phyloP scores from a whole-genome alignment of 257 asterid genomes.

The Nicotiana undulata region DNA sequence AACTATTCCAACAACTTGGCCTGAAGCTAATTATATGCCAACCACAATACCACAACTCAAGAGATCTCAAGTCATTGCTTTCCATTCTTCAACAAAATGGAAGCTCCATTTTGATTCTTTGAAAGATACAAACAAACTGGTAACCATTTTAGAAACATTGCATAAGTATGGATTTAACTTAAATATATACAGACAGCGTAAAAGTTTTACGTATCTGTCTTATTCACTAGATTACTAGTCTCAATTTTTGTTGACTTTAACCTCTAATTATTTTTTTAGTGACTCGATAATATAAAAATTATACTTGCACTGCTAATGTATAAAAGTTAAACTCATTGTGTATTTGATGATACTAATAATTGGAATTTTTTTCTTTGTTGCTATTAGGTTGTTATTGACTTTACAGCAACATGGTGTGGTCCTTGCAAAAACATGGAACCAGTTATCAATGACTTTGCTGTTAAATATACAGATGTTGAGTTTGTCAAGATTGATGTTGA shows the following conservation, averaged over 20 bases:
- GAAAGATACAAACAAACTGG: constrained; percentile 31
- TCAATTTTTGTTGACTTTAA: neutral
- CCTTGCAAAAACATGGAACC: constrained; percentile 39
- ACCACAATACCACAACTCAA: constrained; percentile 7
- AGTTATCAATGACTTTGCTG: constrained; percentile 15
- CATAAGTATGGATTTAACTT: no score
- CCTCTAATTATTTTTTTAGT: neutral
- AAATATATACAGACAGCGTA: no score
- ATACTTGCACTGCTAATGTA: neutral
- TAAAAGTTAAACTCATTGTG: neutral
- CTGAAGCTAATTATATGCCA: constrained; percentile 1
- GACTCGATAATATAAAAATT: neutral
- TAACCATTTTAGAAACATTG: neutral
- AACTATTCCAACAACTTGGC: neutral
- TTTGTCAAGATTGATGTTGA: constrained; percentile 40
- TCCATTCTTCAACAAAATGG: constrained; percentile 48
- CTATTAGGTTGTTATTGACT: constrained; percentile 27
- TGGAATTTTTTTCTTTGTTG: neutral
- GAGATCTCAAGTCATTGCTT: constrained; percentile 31
- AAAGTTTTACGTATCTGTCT: no score
- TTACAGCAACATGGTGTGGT: constrained; percentile 39
- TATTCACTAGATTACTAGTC: neutral
- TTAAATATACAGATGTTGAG: constrained; percentile 23
- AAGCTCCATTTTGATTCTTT: constrained; percentile 41
- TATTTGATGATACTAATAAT: no score